Conservation (phyloP, 1,284 basidiomycete genomes). For the Ustilago shanxiensis region DNA sequence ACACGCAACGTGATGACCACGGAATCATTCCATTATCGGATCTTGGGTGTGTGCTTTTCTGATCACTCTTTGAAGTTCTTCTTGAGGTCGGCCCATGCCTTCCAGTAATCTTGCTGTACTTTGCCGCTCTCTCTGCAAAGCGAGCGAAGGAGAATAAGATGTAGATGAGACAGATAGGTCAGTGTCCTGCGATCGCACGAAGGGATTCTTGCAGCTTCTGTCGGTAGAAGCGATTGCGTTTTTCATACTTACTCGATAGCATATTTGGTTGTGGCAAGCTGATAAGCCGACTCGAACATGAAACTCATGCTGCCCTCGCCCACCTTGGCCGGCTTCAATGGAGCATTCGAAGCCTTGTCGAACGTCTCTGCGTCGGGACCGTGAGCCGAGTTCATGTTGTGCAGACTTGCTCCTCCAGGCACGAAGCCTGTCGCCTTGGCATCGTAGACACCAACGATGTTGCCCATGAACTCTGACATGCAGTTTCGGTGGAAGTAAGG, state of each 20-base stretch:
- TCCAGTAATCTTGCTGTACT: conserved; percentile 60
- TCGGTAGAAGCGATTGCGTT: neutral
- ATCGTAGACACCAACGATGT: conserved; percentile 49
- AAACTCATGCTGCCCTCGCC: conserved; percentile 59
- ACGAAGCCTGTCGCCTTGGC: conserved; percentile 51
- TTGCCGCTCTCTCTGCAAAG: conserved; percentile 50
- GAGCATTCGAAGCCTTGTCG: conserved; percentile 40
- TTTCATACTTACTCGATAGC: conserved; percentile 34
- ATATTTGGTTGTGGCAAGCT: conserved; percentile 60
- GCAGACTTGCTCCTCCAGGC: conserved; percentile 60
- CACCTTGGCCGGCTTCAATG: conserved; percentile 51
- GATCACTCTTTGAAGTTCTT: conserved; percentile 27
- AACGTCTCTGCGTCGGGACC: conserved; percentile 59
- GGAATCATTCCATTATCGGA: neutral
- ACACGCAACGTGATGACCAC: neutral
- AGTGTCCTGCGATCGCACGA: neutral
- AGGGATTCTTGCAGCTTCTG: neutral
- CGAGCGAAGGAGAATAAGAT: neutral
- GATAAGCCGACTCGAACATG: conserved; percentile 65
- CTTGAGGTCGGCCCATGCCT: conserved; percentile 41
- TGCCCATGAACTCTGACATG: conserved; percentile 58
- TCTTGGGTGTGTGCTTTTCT: neutral
- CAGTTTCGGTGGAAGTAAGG: conserved; percentile 56
- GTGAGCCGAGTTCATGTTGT: conserved; percentile 63
- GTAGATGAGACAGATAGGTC: neutral